Evolutionary conservation across 495 filamentous ascomycete genomes (phyloP), one percentile per base, ranked within the genome.

Genomic region (Penicillium chermesinum): DNA sequence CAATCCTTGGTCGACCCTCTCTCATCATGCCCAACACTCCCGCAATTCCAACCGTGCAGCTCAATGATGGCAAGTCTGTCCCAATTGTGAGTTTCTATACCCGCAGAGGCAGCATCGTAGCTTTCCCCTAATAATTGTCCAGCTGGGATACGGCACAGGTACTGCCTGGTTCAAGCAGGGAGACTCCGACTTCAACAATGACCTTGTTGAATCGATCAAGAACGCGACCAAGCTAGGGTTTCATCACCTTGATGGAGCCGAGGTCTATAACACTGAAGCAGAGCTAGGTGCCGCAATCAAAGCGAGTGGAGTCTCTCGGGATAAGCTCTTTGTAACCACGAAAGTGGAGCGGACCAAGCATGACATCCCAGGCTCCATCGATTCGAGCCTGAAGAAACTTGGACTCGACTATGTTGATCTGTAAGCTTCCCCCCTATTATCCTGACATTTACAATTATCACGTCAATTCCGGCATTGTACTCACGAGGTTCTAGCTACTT

Each of bases 321-420:
- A 80, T 35, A 74, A 86, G 50, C 73, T 94, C 36, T 93, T 81
- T 69, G 72, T 95, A 18, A 87, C 83, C 3, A 91, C 86, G 52
- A 94, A 95, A 55, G 77, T 82, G 8, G 72, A 75, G 18, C 17
- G 19, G 16, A 82, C 75, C 41, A 76, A 80, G 3, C 59, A 65
- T 7, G 77, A 91, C 41, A 82, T 86, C 52, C 71, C 80, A 2
- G 62, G 59, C 13, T 81, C 85, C n/a, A 81, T 96, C 51, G 75
- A 80, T 18, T 64, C 62, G 8, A 94, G 87, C 42, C 73, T 95
- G 53, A 73, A 84, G 59, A 88, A 86, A 55, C 73, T 96, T 9
- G 77, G 81, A 14, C 63, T 93, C 20, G 80, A 85, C 44, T 89
- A 94, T 66, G 86, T 96, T 4, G 89, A 96, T 65, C 70, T 90